These are phyloP conservation scores for Zasmidium cellare DNA, from an alignment of 2,329 filamentous ascomycete species.

Conservation along the genomic window DNA sequence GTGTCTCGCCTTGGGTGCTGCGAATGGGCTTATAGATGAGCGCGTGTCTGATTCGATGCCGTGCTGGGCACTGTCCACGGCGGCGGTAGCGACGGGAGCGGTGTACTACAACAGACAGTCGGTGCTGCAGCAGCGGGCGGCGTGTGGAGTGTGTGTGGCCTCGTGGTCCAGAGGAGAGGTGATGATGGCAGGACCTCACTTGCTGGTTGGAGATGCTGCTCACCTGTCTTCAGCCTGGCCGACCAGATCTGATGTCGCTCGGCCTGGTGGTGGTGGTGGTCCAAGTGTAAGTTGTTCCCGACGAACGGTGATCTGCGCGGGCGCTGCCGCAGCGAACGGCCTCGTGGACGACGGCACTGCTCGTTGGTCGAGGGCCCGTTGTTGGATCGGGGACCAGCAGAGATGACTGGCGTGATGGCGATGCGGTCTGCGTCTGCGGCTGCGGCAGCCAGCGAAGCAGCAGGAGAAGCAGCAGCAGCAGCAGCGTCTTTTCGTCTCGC, in stretches of 20 bases:
- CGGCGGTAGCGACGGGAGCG: constrained; percentile 17
- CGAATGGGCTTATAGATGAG: constrained; percentile 11
- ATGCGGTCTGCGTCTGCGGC: background rate
- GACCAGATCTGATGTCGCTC: too few relatives aligned
- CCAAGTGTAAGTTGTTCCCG: constrained; percentile 2
- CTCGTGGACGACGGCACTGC: background rate
- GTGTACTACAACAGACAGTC: background rate
- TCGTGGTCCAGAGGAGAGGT: background rate
- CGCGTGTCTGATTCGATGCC: constrained; percentile 19
- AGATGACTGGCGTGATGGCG: background rate
- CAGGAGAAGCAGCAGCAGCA: background rate
- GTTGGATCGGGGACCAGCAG: constrained; percentile 1
- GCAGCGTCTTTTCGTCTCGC: background rate
- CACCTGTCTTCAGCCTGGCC: too few relatives aligned
- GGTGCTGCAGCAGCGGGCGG: background rate
- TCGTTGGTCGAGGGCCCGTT: background rate
- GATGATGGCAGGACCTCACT: background rate
- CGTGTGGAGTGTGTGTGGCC: too few relatives aligned
- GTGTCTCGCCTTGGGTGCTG: constrained; percentile 21
- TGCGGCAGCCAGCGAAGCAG: background rate
- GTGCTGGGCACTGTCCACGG: constrained; percentile 18
- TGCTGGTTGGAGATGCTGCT: too few relatives aligned
- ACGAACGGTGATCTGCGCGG: constrained; percentile 16
- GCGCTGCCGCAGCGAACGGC: background rate
- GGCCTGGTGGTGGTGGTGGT: too few relatives aligned